These are phyloP conservation scores for Pythium graminicola DNA, from an alignment of 352 stramenopile species.

Conservation along the genomic window DNA sequence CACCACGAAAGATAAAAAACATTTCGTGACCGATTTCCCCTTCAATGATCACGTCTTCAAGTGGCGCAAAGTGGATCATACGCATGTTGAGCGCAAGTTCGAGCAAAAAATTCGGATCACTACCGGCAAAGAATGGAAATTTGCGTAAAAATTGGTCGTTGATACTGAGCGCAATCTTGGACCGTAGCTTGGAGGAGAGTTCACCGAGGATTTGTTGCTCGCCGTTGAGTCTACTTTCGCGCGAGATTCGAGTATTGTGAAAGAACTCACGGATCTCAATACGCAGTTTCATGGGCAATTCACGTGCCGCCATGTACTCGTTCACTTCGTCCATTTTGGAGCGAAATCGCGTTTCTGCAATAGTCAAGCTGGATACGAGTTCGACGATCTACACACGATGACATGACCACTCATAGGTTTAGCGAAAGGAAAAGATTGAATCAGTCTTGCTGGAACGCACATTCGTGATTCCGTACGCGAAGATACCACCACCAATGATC, in stretches of 20 bases:
- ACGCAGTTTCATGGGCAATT: conserved; percentile 55
- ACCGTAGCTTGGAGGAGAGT: conserved; percentile 59
- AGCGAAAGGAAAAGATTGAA: no score
- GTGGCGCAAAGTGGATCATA: conserved; percentile 63
- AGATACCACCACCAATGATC: conserved; percentile 60
- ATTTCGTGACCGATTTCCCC: conserved; percentile 66
- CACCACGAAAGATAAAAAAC: conserved; percentile 70
- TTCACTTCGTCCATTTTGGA: conserved; percentile 76
- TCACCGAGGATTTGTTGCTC: conserved; percentile 59
- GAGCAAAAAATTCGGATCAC: conserved; percentile 72
- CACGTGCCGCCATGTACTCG: conserved; percentile 70
- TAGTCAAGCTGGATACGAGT: conserved; percentile 63
- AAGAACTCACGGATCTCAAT: conserved; percentile 78
- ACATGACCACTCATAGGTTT: no score
- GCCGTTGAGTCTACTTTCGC: conserved; percentile 55
- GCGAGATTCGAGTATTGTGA: conserved; percentile 60
- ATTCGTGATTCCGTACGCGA: conserved; percentile 78
- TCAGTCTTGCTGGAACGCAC: no score
- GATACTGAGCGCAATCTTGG: conserved; percentile 71
- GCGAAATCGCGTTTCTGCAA: conserved; percentile 54
- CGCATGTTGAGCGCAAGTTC: conserved; percentile 73
- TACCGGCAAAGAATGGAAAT: conserved; percentile 68
- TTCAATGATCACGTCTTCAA: conserved; percentile 59
- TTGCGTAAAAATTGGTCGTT: conserved; percentile 74
- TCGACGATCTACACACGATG: conserved; percentile 71